These are phyloP conservation scores for Daldinia decipiens DNA, from an alignment of 495 filamentous ascomycete species.

Conservation along the genomic window DNA sequence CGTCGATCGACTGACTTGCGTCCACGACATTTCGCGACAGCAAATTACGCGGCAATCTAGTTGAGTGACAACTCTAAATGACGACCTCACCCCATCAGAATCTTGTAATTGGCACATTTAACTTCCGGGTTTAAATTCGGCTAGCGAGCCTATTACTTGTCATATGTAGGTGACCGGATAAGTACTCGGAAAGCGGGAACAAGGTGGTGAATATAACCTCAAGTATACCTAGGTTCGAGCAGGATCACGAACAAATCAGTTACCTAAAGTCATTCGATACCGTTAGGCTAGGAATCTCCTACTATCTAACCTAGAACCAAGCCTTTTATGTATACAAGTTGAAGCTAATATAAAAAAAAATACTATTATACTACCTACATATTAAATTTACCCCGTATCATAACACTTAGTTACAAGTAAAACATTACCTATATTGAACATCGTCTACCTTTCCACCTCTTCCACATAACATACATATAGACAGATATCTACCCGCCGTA, in stretches of 20 bases:
- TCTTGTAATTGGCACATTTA: not conserved
- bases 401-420: too few relatives aligned
- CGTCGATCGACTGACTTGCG: slow-evolving; percentile 11
- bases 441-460: too few relatives aligned
- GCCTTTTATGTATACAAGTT: too few relatives aligned
- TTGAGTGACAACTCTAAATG: slow-evolving; percentile 20
- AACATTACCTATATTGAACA: too few relatives aligned
- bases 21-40: slow-evolving; percentile 6
- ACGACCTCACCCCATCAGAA: slow-evolving; percentile 2
- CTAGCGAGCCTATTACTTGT: not conserved
- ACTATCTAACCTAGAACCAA: too few relatives aligned
- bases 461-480: not conserved
- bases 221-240: too few relatives aligned
- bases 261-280: too few relatives aligned
- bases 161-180: not conserved
- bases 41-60: slow-evolving; percentile 30
- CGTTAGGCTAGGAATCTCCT: too few relatives aligned
- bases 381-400: too few relatives aligned
- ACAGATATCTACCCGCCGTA: not conserved
- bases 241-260: too few relatives aligned
- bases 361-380: too few relatives aligned
- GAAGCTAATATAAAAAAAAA: too few relatives aligned
- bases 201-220: not conserved
- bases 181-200: not conserved
- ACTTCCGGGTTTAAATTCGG: slow-evolving; percentile 16